Evolutionary conservation across 73 alveolate species (phyloP).

Genomic region (Paramecium octaurelia): DNA sequence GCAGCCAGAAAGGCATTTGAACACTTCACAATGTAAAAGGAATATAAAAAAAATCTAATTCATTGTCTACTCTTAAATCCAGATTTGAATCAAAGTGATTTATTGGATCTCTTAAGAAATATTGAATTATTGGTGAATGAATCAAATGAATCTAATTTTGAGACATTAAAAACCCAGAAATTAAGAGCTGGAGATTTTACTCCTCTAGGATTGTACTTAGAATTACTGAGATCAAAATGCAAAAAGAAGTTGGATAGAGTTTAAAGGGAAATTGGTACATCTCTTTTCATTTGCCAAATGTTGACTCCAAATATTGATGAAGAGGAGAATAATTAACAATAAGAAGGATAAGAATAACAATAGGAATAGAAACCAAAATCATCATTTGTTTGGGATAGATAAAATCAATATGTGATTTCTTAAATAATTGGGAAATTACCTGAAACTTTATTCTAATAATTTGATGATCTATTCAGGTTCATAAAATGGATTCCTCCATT

Average conservation of each 20-base stretch:
- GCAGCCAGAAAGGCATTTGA: background rate
- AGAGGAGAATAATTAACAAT: background rate
- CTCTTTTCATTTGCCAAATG: background rate
- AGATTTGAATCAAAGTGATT: background rate
- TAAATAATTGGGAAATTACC: slow-evolving; percentile 5
- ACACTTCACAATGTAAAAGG: background rate
- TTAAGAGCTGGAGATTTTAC: background rate
- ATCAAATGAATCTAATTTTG: background rate
- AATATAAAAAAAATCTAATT: background rate
- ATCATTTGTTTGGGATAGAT: background rate
- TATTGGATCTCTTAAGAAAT: background rate
- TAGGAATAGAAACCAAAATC: background rate
- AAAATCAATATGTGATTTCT: background rate
- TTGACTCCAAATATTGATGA: background rate
- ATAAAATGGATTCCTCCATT: background rate
- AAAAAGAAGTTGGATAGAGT: slow-evolving; percentile 36
- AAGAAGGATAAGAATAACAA: background rate
- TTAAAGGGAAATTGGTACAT: slow-evolving; percentile 14
- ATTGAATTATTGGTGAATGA: background rate
- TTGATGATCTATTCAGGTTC: background rate
- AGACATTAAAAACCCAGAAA: background rate
- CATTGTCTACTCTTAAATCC: background rate
- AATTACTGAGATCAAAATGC: background rate
- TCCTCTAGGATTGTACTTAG: background rate
- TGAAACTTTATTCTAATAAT: background rate